A percentile compares a stretch with the other conserved stretches of the same genome.
phyloP scores from a whole-genome alignment of 306 rosid genomes.

The Vicia villosa region DNA sequence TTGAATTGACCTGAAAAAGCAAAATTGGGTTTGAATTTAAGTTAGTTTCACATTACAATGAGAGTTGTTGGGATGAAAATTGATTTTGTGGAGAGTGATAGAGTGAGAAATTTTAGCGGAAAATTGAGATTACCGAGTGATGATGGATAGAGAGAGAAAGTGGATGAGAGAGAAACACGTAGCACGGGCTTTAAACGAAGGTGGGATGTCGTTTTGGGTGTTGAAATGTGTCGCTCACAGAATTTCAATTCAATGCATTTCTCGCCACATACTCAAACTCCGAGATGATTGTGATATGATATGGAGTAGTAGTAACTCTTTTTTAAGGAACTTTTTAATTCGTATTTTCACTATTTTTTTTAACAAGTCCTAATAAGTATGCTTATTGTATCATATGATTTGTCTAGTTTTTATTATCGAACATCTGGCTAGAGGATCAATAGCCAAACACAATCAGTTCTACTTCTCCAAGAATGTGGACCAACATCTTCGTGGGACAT shows the following conservation, averaged over 20 bases:
- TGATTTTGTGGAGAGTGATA: background rate
- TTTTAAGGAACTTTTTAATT: too few relatives aligned
- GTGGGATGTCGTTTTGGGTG: background rate
- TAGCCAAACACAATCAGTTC: too few relatives aligned
- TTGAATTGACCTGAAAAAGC: conserved; percentile 41
- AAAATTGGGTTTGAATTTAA: background rate
- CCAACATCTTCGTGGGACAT: too few relatives aligned
- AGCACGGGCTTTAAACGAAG: conserved; percentile 3
- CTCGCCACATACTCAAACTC: conserved; percentile 1
- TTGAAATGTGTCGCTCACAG: background rate
- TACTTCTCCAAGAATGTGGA: too few relatives aligned
- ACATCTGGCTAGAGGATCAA: too few relatives aligned
- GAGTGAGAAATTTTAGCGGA: background rate
- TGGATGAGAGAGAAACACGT: conserved; percentile 8
- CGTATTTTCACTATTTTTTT: too few relatives aligned
- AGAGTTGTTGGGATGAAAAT: background rate
- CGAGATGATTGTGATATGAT: too few relatives aligned
- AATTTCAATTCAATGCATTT: conserved; percentile 11
- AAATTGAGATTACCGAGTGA: background rate
- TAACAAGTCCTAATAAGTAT: too few relatives aligned
- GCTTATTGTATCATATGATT: too few relatives aligned
- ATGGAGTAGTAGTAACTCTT: too few relatives aligned
- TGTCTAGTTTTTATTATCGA: too few relatives aligned
- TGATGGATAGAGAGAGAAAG: background rate
- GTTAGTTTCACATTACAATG: background rate